These are phyloP conservation scores for Hibiscus trionum DNA, from an alignment of 345 rosid genomes.

Conservation along the genomic window DNA sequence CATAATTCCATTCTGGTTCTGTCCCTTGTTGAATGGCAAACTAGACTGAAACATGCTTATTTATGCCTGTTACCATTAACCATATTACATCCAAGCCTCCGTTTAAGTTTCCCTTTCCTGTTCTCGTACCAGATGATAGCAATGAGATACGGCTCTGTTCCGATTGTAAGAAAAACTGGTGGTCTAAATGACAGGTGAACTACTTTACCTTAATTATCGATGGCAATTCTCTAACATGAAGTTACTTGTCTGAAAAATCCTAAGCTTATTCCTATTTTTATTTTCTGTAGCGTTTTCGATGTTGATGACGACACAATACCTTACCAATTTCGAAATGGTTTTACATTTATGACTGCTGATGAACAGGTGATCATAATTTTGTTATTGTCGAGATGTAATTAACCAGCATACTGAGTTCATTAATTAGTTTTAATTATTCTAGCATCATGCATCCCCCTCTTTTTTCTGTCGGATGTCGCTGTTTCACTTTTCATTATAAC, in stretches of 20 bases:
- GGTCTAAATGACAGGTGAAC: slow-evolving; percentile 86
- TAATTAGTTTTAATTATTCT: background rate
- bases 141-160: slow-evolving; percentile 86
- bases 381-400: background rate
- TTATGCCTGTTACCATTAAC: background rate
- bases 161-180: slow-evolving; percentile 83
- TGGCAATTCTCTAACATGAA: slow-evolving; percentile 1
- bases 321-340: slow-evolving; percentile 60
- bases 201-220: slow-evolving; percentile 2
- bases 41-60: background rate
- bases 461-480: background rate
- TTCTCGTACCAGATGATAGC: slow-evolving; percentile 65
- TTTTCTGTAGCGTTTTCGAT: slow-evolving; percentile 61
- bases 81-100: slow-evolving; percentile 2
- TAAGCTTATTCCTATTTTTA: background rate
- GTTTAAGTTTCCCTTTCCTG: background rate
- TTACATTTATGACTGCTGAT: slow-evolving; percentile 58
- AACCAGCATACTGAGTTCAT: background rate
- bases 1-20: too few species aligned
- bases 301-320: slow-evolving; percentile 76
- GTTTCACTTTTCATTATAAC: background rate
- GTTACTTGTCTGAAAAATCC: slow-evolving; percentile 8
- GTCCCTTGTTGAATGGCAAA: slow-evolving; percentile 1
- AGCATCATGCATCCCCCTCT: background rate
- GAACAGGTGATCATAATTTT: slow-evolving; percentile 49